Base-by-base conservation (phyloP, 371 early-diverging fungal genomes). In the Dinochytrium kinnereticum region DNA sequence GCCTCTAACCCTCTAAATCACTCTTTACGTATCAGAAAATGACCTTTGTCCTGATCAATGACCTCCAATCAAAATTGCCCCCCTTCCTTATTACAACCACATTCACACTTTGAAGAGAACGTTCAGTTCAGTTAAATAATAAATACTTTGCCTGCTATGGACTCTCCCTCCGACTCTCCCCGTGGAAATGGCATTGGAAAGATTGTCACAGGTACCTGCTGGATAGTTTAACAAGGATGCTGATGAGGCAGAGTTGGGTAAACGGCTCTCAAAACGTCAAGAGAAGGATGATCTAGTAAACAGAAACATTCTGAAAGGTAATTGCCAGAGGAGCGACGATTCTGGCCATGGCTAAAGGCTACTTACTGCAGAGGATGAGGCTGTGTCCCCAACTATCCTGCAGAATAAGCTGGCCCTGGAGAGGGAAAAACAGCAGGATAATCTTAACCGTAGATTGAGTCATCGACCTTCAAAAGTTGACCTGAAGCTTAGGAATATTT, bases 271-370 rank as follows among this genome's bases (percentile, higher is more conserved):
- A 33, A 83, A 86, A 28, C 83, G 92, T 30, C 88, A 89, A 61
- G 87, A 86, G 15, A 81, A 86, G 17, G 89, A 89, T 69, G 90
- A 90, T n/a, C 82, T 93, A n/a, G 85, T 92, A 3, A 88, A 90
- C 66, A 87, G 86, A 77, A 90, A 91, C 69, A 91, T 93, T 69
- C 73, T 93, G 50, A 87, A 87, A 69, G 84, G 81, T 80, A 71
- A 36, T 65, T 49, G n/a, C n/a, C n/a, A n/a, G n/a, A n/a, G n/a
- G n/a, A n/a, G n/a, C n/a, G n/a, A n/a, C n/a, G n/a, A n/a, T n/a
- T n/a, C n/a, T n/a, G n/a, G n/a, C n/a, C n/a, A n/a, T n/a, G n/a
- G n/a, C n/a, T n/a, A n/a, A n/a, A n/a, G n/a, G n/a, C n/a, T n/a
- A n/a, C n/a, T 31, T 65, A 39, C 28, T 24, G 50, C 28, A 75